These are phyloP conservation scores for Sphagnum contortum DNA, from an alignment of 225 moss, liverwort and hornwort genomes.

Conservation along the genomic window DNA sequence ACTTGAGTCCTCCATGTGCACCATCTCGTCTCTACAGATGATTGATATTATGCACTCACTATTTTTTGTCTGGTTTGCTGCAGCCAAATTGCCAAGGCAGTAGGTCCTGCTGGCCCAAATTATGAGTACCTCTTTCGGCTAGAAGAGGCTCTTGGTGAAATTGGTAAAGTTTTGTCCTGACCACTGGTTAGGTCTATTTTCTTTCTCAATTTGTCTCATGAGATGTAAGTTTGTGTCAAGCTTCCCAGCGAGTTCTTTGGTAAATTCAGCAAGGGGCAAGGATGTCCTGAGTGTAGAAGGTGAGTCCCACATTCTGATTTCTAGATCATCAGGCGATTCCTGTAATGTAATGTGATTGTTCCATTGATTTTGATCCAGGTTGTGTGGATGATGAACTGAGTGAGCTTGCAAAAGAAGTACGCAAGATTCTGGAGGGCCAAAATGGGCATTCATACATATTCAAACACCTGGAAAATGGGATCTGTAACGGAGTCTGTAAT, in stretches of 20 bases:
- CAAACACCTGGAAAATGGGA: too few species aligned
- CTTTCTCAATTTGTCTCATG: background rate
- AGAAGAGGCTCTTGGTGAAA: slow-evolving; percentile 62
- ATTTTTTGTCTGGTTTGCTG: background rate
- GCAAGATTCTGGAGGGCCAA: slow-evolving; percentile 31
- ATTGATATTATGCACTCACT: too few species aligned
- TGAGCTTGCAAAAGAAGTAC: slow-evolving; percentile 67
- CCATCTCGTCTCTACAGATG: too few species aligned
- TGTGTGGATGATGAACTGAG: slow-evolving; percentile 65
- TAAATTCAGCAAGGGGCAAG: too few species aligned
- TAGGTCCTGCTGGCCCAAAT: slow-evolving; percentile 87
- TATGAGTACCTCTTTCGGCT: slow-evolving; percentile 54
- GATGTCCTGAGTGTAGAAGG: background rate
- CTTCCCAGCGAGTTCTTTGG: too few species aligned
- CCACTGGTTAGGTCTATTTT: background rate
- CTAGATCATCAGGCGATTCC: too few species aligned
- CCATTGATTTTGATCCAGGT: slow-evolving; percentile 23
- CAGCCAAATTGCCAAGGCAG: slow-evolving; percentile 92
- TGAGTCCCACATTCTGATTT: too few species aligned
- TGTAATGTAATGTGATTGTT: too few species aligned
- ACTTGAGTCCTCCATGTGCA: too few species aligned
- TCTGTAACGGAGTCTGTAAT: too few species aligned
- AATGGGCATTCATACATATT: too few species aligned
- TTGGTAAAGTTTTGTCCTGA: slow-evolving; percentile 37
- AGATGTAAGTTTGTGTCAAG: background rate